Evolutionary conservation across 805 yeast species (phyloP), one percentile per base, ranked within the genome.

Genomic region (Candida peoriensis): DNA sequence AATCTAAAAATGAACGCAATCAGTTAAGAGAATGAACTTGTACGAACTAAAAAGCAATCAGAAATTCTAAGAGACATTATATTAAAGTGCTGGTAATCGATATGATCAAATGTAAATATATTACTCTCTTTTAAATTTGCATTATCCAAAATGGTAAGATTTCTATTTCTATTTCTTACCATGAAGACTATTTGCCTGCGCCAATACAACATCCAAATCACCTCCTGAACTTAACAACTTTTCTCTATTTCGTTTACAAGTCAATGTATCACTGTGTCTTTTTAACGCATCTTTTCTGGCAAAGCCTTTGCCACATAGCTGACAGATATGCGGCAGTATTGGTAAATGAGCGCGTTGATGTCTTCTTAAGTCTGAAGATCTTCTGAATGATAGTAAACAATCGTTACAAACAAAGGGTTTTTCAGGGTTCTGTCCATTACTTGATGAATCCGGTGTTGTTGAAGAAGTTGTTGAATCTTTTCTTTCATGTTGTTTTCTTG

Each of bases 271-370:
- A 36, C 66, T 65, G 55, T 83, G 94, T 46, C 94, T 65, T 53
- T 82, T 83, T 47, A 83, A 63, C 0, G 93, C 93, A 58, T 83
- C 94, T 48, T 81, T 81, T 31, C 94, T 63, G 2, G 93, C 90
- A 66, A 83, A 83, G 0, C 93, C 89, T 51, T 83, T 83, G 24
- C 85, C 86, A 61, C 94, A 83, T 13, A 67, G 60, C 6, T 79
- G 75, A 57, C 94, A 83, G 30, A 81, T 75, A 50, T 84, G 80
- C 1, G 90, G 89, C 8, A 85, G 73, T 2, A 80, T 74, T 17
- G 77, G 68, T 30, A 80, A 58, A 58, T 83, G 94, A 28, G 81
- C 85, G 50, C 82, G 77, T 47, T 78, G 84, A 51, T 82, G 93
- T 37, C 90, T 67, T 52, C 78, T 78, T 46, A 81, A 64, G 57